These are phyloP conservation scores for Ophiostoma novo-ulmi DNA, from an alignment of 2,329 filamentous ascomycete genomes.

Conservation along the genomic window DNA sequence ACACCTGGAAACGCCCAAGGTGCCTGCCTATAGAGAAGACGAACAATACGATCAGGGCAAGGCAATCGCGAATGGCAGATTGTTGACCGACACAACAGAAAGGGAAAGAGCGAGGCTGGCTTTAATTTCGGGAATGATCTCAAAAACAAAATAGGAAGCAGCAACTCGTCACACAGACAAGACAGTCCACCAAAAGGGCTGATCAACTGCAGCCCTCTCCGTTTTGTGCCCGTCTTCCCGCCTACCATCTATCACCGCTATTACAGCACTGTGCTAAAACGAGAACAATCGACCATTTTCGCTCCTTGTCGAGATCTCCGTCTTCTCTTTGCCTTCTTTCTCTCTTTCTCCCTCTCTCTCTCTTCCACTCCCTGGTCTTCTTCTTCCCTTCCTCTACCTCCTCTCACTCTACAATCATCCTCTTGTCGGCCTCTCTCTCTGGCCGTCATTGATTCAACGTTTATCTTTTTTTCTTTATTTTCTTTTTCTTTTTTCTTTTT, in stretches of 20 bases:
- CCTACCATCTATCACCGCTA: background rate
- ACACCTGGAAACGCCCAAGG: no score
- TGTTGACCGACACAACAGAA: background rate
- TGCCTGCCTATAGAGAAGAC: background rate
- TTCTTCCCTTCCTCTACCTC: conserved; percentile 10
- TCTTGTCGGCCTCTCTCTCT: background rate
- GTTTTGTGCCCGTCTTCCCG: background rate
- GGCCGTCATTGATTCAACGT: background rate
- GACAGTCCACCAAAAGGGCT: background rate
- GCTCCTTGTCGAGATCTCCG: background rate
- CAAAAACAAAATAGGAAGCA: background rate
- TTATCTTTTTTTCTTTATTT: background rate
- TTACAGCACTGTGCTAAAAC: conserved; percentile 15
- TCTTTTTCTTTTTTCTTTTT: background rate
- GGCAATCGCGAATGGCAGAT: background rate
- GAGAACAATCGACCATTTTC: conserved; percentile 9
- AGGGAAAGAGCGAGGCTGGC: background rate
- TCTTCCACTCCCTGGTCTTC: conserved; percentile 7
- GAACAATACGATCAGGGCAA: background rate
- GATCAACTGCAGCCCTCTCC: background rate
- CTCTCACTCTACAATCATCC: background rate
- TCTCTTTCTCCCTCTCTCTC: conserved; percentile 2
- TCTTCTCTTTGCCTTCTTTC: conserved; percentile 12
- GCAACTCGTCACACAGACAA: background rate
- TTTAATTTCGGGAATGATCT: background rate